These are phyloP conservation scores for Kodamaea leandrae DNA, from an alignment of 805 yeast genomes.

Conservation along the genomic window DNA sequence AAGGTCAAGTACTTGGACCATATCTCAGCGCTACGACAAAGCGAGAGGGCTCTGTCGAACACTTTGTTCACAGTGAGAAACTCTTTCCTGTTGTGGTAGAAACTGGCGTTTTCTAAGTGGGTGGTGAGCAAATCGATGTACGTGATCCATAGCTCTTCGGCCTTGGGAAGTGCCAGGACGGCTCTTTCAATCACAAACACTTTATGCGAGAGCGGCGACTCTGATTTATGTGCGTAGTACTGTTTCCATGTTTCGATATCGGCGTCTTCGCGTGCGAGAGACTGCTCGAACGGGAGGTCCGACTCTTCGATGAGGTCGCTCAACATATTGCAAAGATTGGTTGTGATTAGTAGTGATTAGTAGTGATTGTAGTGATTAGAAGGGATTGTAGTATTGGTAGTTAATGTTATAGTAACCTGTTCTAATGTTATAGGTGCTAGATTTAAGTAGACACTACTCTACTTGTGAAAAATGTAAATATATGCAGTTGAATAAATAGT, in stretches of 20 bases:
- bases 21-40: slow-evolving; percentile 46
- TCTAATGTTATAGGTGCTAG: too few relatives aligned
- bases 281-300: slow-evolving; percentile 37
- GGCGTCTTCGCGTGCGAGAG: slow-evolving; percentile 31
- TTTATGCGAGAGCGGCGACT: slow-evolving; percentile 27
- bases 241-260: slow-evolving; percentile 44
- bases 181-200: slow-evolving; percentile 56
- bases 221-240: slow-evolving; percentile 30
- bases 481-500: too few relatives aligned
- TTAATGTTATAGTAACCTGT: too few relatives aligned
- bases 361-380: too few relatives aligned
- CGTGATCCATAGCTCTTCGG: slow-evolving; percentile 54
- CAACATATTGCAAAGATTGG: too few relatives aligned
- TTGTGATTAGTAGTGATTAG: too few relatives aligned
- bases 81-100: slow-evolving; percentile 26
- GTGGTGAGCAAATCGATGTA: slow-evolving; percentile 45
- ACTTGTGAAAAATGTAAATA: too few relatives aligned
- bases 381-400: too few relatives aligned
- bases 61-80: slow-evolving; percentile 37
- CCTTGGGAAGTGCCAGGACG: slow-evolving; percentile 38
- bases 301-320: background rate
- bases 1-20: slow-evolving; percentile 54
- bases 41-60: slow-evolving; percentile 47
- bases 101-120: slow-evolving; percentile 24
- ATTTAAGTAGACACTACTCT: too few relatives aligned